These are phyloP conservation scores for Cryomyces minteri DNA, from an alignment of 495 filamentous ascomycete species.

Conservation along the genomic window DNA sequence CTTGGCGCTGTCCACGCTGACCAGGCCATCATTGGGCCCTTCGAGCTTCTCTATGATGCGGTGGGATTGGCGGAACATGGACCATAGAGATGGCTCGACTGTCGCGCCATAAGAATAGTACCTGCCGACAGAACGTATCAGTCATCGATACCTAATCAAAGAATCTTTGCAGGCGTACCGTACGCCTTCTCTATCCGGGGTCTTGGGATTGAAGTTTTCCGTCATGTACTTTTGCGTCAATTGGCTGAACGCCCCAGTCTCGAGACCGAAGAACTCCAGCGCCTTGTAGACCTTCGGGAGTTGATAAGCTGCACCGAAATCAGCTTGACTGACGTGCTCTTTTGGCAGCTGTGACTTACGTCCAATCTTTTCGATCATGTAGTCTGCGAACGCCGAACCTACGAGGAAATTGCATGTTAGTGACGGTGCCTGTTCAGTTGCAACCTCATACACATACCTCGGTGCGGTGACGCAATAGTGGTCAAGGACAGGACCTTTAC, in stretches of 20 bases:
- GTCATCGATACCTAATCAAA: too few relatives aligned
- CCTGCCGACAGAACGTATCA: conserved; percentile 14
- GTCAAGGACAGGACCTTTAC: conserved; percentile 66
- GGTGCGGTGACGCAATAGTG: conserved; percentile 77
- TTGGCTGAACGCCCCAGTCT: conserved; percentile 72
- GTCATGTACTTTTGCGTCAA: conserved; percentile 68
- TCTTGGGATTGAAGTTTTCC: conserved; percentile 63
- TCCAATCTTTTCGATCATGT: conserved; percentile 55
- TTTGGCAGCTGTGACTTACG: conserved; percentile 13
- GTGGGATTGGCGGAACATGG: conserved; percentile 57
- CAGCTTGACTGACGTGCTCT: neutral
- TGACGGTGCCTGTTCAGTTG: neutral
- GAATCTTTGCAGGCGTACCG: conserved; percentile 82
- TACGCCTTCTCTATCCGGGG: conserved; percentile 56
- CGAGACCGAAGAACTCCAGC: conserved; percentile 46
- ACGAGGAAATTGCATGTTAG: neutral
- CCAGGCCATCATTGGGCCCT: conserved; percentile 83
- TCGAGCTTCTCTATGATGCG: conserved; percentile 48
- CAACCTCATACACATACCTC: conserved; percentile 27
- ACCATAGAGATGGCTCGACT: conserved; percentile 45
- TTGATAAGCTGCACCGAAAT: neutral
- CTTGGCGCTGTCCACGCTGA: conserved; percentile 65
- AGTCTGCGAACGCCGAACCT: conserved; percentile 69
- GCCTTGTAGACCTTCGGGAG: conserved; percentile 54
- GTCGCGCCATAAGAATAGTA: conserved; percentile 89